A percentile compares a stretch with the other conserved stretches of the same genome.
These are phyloP conservation scores for Fulvia fulva DNA, from an alignment of 2,329 filamentous ascomycete genomes.

Conservation along the genomic window DNA sequence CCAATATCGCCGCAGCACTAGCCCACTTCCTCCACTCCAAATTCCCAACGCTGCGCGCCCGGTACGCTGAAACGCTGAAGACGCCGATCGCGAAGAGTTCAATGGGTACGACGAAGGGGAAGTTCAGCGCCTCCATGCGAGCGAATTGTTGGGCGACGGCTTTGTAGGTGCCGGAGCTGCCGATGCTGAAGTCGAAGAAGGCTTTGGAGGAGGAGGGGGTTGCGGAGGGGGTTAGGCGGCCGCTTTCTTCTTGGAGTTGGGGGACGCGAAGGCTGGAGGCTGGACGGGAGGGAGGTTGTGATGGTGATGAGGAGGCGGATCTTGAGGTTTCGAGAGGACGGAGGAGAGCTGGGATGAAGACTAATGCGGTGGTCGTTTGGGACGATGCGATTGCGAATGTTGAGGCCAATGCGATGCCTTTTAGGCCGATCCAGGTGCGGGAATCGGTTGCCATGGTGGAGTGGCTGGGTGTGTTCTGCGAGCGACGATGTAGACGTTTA, in stretches of 20 bases:
- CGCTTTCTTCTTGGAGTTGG: constrained; percentile 13
- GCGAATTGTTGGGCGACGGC: constrained; percentile 28
- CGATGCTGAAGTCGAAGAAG: constrained; percentile 15
- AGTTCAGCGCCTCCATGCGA: constrained; percentile 20
- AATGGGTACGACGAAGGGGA: constrained; percentile 22
- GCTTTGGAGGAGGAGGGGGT: constrained; percentile 16
- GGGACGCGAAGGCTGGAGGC: constrained; percentile 15
- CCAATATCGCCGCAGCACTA: constrained; percentile 20
- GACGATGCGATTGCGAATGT: constrained; percentile 18
- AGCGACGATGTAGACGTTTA: neutral
- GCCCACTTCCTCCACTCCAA: constrained; percentile 22
- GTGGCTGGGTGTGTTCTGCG: too few species aligned
- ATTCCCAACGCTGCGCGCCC: constrained; percentile 4
- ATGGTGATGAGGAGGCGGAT: neutral
- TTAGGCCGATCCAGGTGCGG: constrained; percentile 6
- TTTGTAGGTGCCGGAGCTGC: constrained; percentile 23
- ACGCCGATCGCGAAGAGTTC: constrained; percentile 23
- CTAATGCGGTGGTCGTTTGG: constrained; percentile 8
- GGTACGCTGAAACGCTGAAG: constrained; percentile 22
- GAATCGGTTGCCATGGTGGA: constrained; percentile 6
- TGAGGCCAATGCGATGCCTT: constrained; percentile 15
- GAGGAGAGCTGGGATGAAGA: constrained; percentile 21
- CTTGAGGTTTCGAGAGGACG: constrained; percentile 14
- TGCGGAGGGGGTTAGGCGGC: constrained; percentile 18
- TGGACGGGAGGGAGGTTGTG: neutral